Percentiles rank a stretch among this genome's conserved stretches.
Conservation (phyloP, 371 early-diverging fungal genomes). For the Zopfochytrium polystomum region DNA sequence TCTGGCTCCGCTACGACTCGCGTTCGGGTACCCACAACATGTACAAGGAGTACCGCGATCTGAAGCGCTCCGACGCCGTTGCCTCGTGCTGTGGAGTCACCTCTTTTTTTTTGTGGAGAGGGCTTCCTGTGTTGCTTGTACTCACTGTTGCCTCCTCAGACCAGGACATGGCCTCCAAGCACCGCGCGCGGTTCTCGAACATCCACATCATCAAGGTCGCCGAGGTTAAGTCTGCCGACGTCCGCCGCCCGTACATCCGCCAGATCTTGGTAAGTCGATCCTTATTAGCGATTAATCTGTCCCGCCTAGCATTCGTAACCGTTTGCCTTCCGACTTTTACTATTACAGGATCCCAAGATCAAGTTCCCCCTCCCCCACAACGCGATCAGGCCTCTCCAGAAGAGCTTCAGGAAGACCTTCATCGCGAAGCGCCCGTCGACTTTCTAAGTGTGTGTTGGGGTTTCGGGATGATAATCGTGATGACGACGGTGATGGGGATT, state of each 20-base stretch:
- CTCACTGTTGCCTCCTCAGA: conserved; percentile 41
- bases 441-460: conserved; percentile 64
- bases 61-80: conserved; percentile 93
- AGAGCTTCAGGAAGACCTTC: conserved; percentile 72
- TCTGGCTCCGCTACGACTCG: conserved; percentile 99
- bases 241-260: conserved; percentile 95
- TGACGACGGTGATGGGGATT: no score
- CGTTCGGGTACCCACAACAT: conserved; percentile 99
- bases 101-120: conserved; percentile 33
- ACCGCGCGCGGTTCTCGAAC: conserved; percentile 96
- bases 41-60: conserved; percentile 99
- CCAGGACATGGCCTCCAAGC: conserved; percentile 99
- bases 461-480: no score
- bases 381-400: conserved; percentile 72
- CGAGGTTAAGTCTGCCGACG: conserved; percentile 82
- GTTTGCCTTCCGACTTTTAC: no score
- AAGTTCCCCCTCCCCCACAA: conserved; percentile 98
- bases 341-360: conserved; percentile 75
- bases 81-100: conserved; percentile 85
- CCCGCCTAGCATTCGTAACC: not conserved
- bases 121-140: no score
- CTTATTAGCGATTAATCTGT: not conserved
- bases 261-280: conserved; percentile 67
- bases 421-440: conserved; percentile 91
- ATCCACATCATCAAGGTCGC: conserved; percentile 98